These are phyloP conservation scores for Termitomyces sp. DNA, from an alignment of 768 basidiomycete genomes.

Conservation along the genomic window DNA sequence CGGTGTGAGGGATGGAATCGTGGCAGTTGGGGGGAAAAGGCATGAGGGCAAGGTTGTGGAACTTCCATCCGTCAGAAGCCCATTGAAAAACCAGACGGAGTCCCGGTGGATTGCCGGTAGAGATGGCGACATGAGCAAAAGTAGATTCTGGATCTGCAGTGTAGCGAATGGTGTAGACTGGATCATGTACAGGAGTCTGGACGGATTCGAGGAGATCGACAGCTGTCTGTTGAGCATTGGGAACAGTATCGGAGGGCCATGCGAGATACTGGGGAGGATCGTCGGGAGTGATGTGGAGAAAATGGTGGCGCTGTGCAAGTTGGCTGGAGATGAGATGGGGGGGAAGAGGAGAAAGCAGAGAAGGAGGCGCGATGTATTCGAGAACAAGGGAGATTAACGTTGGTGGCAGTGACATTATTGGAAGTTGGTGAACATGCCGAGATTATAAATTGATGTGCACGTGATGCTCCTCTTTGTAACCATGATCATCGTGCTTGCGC, in stretches of 20 bases:
- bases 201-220: constrained; percentile 43
- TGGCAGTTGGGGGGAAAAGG: constrained; percentile 55
- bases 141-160: constrained; percentile 46
- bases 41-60: constrained; percentile 67
- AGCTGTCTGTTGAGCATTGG: constrained; percentile 24
- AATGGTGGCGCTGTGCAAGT: constrained; percentile 62
- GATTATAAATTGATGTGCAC: background rate
- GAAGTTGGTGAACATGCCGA: background rate
- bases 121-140: constrained; percentile 56
- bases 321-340: constrained; percentile 56
- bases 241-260: constrained; percentile 51
- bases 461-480: constrained; percentile 14
- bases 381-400: constrained; percentile 46
- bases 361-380: constrained; percentile 53
- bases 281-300: constrained; percentile 51
- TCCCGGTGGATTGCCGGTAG: constrained; percentile 23
- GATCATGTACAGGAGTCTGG: constrained; percentile 33
- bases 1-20: constrained; percentile 29
- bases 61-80: constrained; percentile 61
- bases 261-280: constrained; percentile 55
- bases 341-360: constrained; percentile 51
- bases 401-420: constrained; percentile 5
- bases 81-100: constrained; percentile 69
- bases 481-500: constrained; percentile 27
- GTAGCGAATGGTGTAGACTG: constrained; percentile 32